Conservation (phyloP, 192 early-diverging fungal species). For the Gamsiella multidivaricata region DNA sequence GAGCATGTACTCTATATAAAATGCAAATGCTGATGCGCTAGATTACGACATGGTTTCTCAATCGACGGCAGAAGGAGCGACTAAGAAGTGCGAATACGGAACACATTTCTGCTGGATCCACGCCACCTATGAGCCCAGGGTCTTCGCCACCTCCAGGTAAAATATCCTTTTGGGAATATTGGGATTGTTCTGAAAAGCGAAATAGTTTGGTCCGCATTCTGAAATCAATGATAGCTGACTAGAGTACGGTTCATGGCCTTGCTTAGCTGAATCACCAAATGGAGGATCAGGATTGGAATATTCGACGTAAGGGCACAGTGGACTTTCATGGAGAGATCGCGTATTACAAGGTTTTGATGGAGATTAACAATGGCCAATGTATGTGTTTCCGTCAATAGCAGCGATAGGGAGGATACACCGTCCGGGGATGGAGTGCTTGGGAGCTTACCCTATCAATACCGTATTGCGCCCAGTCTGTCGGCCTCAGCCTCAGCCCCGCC, state of each 20-base stretch:
- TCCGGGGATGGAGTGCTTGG: constrained; percentile 17
- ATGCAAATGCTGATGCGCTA: too few species aligned
- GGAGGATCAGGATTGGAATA: too few species aligned
- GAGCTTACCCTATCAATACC: constrained; percentile 14
- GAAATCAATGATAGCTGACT: too few species aligned
- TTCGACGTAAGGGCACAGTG: too few species aligned
- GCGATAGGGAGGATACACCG: constrained; percentile 15
- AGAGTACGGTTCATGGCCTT: too few species aligned
- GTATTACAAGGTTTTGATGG: not conserved
- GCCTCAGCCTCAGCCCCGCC: not conserved
- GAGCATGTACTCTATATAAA: too few species aligned
- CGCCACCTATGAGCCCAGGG: not conserved
- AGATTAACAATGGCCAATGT: not conserved
- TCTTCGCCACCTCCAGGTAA: constrained; percentile 4
- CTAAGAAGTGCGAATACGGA: not conserved
- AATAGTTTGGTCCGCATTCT: not conserved
- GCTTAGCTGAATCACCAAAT: too few species aligned
- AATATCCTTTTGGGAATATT: not conserved
- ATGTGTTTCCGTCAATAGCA: not conserved
- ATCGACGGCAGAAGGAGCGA: not conserved
- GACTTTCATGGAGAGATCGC: too few species aligned
- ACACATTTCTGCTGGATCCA: not conserved
- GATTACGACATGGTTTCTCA: not conserved
- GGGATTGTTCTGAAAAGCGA: too few species aligned
- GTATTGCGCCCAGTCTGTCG: not conserved